phyloP scores from a whole-genome alignment of 192 early-diverging fungal species.

The Haplosporangium gracile region DNA sequence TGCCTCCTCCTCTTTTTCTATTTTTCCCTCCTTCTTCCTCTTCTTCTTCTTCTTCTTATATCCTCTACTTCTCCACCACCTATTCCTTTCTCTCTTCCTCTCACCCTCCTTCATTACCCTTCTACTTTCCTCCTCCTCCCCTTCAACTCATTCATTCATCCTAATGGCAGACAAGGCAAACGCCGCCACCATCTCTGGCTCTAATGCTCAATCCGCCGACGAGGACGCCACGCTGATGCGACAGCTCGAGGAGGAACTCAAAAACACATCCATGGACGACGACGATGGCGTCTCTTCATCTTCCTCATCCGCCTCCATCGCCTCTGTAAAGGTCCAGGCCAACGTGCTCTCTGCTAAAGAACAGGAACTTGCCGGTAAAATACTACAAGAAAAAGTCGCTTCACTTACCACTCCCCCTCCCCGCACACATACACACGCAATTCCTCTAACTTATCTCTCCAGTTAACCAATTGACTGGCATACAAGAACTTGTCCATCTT shows the following conservation, averaged over 20 bases:
- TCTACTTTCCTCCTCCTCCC: neutral
- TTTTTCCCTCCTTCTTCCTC: neutral
- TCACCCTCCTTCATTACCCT: neutral
- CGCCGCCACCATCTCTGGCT: neutral
- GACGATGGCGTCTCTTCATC: slow-evolving; percentile 14
- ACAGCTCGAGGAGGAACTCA: slow-evolving; percentile 36
- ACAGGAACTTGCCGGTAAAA: slow-evolving; percentile 52
- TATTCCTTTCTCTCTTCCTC: neutral
- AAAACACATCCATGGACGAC: slow-evolving; percentile 37
- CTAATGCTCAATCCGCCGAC: neutral
- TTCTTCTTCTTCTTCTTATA: neutral
- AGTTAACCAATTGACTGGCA: too few relatives aligned
- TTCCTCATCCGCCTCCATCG: neutral
- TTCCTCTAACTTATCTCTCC: too few relatives aligned
- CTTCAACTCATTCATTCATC: neutral
- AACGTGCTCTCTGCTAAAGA: slow-evolving; percentile 48
- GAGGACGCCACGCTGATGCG: slow-evolving; percentile 31
- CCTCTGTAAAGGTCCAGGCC: slow-evolving; percentile 23
- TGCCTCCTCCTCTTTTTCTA: neutral
- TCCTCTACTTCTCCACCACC: neutral
- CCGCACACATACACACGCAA: neutral
- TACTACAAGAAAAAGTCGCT: neutral
- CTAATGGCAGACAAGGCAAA: neutral
- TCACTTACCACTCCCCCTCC: neutral
- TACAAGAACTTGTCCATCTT: neutral